Percentiles rank a stretch among this genome's conserved stretches.
These are phyloP conservation scores for Ziziphus jujuba DNA, from an alignment of 306 rosid genomes.

Conservation along the genomic window DNA sequence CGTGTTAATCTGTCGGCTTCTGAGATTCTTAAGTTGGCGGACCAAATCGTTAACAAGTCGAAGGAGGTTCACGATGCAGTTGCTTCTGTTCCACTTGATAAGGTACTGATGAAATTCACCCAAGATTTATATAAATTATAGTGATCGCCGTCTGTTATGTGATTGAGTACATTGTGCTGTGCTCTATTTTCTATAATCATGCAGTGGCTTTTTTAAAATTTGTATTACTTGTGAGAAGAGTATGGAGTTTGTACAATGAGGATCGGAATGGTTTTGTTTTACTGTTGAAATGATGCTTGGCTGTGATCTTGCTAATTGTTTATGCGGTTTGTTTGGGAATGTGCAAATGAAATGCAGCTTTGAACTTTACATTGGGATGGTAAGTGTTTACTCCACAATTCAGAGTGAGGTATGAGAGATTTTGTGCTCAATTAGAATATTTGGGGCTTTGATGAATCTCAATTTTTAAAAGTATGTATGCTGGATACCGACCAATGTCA, in stretches of 20 bases:
- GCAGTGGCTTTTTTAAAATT: background rate
- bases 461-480: background rate
- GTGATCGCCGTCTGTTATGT: background rate
- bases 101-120: slow-evolving; percentile 46
- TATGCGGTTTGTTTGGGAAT: background rate
- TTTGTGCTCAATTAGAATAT: background rate
- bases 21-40: slow-evolving; percentile 76
- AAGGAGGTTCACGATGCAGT: slow-evolving; percentile 72
- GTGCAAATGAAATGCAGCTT: background rate
- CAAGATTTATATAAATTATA: background rate
- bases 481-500: too few species aligned
- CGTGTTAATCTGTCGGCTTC: slow-evolving; percentile 62
- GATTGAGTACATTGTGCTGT: background rate
- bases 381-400: background rate
- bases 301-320: background rate
- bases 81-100: slow-evolving; percentile 77
- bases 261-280: background rate
- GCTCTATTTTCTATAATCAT: background rate
- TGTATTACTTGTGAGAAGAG: too few species aligned
- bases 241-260: background rate
- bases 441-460: background rate
- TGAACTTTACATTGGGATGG: background rate
- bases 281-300: background rate
- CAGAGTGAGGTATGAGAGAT: background rate
- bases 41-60: slow-evolving; percentile 67